Conservation (phyloP, 257 asterid species). For the Nicotiana noctiflora region DNA sequence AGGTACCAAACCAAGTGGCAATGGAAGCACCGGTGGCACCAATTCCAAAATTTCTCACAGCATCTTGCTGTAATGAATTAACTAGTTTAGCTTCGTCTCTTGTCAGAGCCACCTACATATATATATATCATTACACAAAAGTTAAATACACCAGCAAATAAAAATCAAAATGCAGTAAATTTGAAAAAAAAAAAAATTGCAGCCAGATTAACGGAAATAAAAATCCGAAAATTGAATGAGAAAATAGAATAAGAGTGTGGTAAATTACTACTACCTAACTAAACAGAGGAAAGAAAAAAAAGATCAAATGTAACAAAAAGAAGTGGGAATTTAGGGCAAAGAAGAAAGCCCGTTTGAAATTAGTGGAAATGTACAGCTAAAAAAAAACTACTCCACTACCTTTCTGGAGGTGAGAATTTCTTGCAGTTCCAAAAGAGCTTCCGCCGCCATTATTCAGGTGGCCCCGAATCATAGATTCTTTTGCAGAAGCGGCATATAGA, state of each 20-base stretch:
- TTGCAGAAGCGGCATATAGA: too few relatives aligned
- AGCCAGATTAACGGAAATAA: not conserved
- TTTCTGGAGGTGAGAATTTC: too few relatives aligned
- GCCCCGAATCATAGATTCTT: too few relatives aligned
- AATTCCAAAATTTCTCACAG: slow-evolving; percentile 27
- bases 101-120: slow-evolving; percentile 37
- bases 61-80: slow-evolving; percentile 26
- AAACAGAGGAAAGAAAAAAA: not conserved
- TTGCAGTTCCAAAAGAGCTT: too few relatives aligned
- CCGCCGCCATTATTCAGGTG: too few relatives aligned
- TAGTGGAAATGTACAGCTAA: not conserved
- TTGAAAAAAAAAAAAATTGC: not conserved
- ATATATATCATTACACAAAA: not conserved
- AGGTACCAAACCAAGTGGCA: slow-evolving; percentile 56
- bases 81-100: slow-evolving; percentile 40
- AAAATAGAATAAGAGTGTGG: not conserved
- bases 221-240: not conserved
- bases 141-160: not conserved
- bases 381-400: too few relatives aligned
- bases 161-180: not conserved
- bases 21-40: slow-evolving; percentile 34
- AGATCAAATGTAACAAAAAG: not conserved
- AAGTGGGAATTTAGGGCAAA: not conserved
- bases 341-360: not conserved
- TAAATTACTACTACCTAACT: not conserved